A percentile compares a stretch with the other conserved stretches of the same genome.
phyloP scores from a whole-genome alignment of 805 yeast species.

The Ogataea degrootiae region DNA sequence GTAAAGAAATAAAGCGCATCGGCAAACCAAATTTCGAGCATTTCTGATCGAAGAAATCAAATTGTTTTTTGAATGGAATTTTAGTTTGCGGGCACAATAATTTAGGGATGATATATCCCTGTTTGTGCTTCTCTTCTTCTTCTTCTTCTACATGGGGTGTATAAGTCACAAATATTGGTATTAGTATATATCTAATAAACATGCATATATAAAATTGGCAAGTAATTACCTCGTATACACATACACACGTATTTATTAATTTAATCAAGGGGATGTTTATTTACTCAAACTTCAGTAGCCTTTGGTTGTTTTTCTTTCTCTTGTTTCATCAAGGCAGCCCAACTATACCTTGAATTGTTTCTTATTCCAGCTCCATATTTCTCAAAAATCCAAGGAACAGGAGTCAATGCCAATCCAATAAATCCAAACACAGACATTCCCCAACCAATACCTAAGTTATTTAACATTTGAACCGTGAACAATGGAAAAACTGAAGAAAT shows the following conservation, averaged over 20 bases:
- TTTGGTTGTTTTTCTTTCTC: constrained; percentile 4
- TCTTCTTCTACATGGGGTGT: too few species aligned
- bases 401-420: constrained; percentile 63
- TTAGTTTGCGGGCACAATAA: too few species aligned
- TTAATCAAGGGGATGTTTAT: neutral
- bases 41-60: too few species aligned
- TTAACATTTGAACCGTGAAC: constrained; percentile 81
- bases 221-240: neutral
- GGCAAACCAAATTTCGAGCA: too few species aligned
- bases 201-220: too few species aligned
- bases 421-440: constrained; percentile 67
- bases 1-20: too few species aligned
- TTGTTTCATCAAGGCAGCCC: constrained; percentile 36
- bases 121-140: too few species aligned
- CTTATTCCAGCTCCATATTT: constrained; percentile 56
- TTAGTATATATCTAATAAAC: too few species aligned
- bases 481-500: constrained; percentile 79
- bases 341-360: constrained; percentile 53
- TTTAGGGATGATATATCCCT: too few species aligned
- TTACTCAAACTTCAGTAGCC: constrained; percentile 5
- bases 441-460: constrained; percentile 69
- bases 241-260: neutral
- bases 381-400: constrained; percentile 69
- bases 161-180: too few species aligned
- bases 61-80: too few species aligned